Base-by-base conservation (phyloP, 2,329 filamentous ascomycete species). In the Coniochaeta sp. region DNA sequence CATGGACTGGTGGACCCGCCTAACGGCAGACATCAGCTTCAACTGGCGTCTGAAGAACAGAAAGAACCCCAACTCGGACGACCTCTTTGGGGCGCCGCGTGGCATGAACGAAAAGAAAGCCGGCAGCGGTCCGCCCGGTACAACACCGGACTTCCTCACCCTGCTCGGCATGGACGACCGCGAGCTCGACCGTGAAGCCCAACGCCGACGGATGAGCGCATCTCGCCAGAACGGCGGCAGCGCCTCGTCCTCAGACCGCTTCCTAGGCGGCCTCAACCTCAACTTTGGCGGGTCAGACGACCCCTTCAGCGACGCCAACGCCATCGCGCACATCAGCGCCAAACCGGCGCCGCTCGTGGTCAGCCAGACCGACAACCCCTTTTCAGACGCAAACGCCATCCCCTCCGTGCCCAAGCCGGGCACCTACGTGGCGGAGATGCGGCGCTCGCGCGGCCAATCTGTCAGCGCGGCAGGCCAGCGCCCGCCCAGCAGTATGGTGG, bases 241-340 rank as follows among this genome's bases (percentile, higher is more conserved):
- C 58, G 68, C 71, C 17, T 71, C 72, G 19, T 71, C 71, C 1
- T 68, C 66, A 36, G 71, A 74, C n/a, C 71, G 75, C 52, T 76
- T 79, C 67, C 70, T 79, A 6, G 72, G 74, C 14, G 70, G 69
- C 1, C 69, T 80, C 6, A 71, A 69, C 26, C 67, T 79, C 40
- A 71, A 72, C 61, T 71, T 77, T 34, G 70, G 73, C 36, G 66
- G 62, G 28, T 57, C 28, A 4, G 65, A 71, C 31, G 67, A 82
- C 62, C 80, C 80, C 2, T 83, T 83, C 65, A 77, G 77, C 16
- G 82, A 85, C 64, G 66, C 68, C 54, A 78, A 82, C 63, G 72
- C 73, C 31, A 64, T 76, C 34, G 64, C 72, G 3, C 31, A 38
- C 31, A 38, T 34, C 31, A 76, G 74, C 1, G 73, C 75, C 56